Evolutionary conservation across 2,329 filamentous ascomycete species (phyloP), one percentile per base, ranked within the genome.

Genomic region (Cercospora citrullina): DNA sequence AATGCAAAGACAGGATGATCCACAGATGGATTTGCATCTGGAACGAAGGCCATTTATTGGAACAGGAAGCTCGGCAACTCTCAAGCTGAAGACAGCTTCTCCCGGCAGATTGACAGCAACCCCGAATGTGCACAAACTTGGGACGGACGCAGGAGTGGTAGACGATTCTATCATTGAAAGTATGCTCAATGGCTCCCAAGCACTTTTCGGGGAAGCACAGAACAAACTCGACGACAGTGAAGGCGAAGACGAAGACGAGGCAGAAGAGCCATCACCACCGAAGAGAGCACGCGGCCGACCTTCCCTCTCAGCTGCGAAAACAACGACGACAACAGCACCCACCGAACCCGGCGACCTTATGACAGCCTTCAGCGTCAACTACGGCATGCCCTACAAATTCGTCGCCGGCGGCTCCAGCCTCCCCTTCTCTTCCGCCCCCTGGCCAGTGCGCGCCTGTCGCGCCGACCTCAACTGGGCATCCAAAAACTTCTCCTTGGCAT

Each of bases 361-460:
- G 78, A 76, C 72, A 2, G 72, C 76, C 28, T 77, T 73, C 65
- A 76, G 77, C 60, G 77, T 78, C 71, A 74, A 72, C 28, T 75
- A 73, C 81, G 89, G 89, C 1, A 88, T 88, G 68, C 84, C 85
- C 0, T 91, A 91, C 76, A 90, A 91, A 64, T 91, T 88, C 72
- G 83, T 87, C 39, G 87, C 89, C 1, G 80, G 82, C 1, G 85
- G 87, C 2, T 78, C 83, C 5, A 85, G 82, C 4, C 79, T 76
- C n/a, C 77, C 81, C 0, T 89, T 89, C 67, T 72, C 78, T 1
- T 78, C 82, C 4, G 84, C 86, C 0, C 85, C 77, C 2, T 74
- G 72, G 69, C 69, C 76, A 1, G 81, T 91, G 1, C 79, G 85
- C 5, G 79, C 82, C 55, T 82, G 84, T 0, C 80, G 88, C 0